These are phyloP conservation scores for Schizophyllum commune DNA, from an alignment of 1,284 basidiomycete species.

Conservation along the genomic window DNA sequence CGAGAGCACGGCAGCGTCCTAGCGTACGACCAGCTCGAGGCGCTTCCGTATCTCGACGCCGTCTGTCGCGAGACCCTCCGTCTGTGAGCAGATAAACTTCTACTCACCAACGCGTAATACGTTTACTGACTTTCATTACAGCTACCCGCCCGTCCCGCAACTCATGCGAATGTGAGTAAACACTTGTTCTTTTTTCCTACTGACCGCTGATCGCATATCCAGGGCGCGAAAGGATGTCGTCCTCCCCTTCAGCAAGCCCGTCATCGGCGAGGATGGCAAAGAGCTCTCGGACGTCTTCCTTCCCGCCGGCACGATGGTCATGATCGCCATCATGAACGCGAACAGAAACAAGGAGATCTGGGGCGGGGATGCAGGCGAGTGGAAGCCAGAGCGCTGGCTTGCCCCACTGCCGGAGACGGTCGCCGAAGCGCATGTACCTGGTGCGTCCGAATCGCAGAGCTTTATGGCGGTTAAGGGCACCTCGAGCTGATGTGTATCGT, in stretches of 20 bases:
- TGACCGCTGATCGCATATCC: neutral
- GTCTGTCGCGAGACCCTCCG: constrained; percentile 32
- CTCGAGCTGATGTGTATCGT: constrained; percentile 1
- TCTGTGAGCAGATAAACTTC: constrained; percentile 12
- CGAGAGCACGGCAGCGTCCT: constrained; percentile 17
- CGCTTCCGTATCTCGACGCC: constrained; percentile 31
- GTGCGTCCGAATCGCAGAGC: constrained; percentile 6
- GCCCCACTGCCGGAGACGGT: neutral
- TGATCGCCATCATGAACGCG: constrained; percentile 8
- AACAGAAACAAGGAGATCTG: constrained; percentile 13
- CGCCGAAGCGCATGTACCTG: neutral
- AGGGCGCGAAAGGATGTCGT: constrained; percentile 6
- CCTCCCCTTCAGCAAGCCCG: constrained; percentile 3
- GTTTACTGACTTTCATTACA: neutral
- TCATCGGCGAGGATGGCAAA: constrained; percentile 3
- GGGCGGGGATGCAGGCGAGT: constrained; percentile 13
- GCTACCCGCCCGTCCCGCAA: constrained; percentile 7
- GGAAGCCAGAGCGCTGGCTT: constrained; percentile 17
- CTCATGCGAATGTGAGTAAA: neutral
- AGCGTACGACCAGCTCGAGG: constrained; percentile 25
- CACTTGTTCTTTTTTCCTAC: neutral
- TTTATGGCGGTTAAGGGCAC: constrained; percentile 4
- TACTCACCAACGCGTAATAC: neutral
- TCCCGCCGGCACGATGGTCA: constrained; percentile 5
- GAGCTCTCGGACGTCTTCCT: constrained; percentile 2